A percentile compares a stretch with the other conserved stretches of the same genome.
Conservation (phyloP, 1,284 basidiomycete species). For the Earliella scabrosa region DNA sequence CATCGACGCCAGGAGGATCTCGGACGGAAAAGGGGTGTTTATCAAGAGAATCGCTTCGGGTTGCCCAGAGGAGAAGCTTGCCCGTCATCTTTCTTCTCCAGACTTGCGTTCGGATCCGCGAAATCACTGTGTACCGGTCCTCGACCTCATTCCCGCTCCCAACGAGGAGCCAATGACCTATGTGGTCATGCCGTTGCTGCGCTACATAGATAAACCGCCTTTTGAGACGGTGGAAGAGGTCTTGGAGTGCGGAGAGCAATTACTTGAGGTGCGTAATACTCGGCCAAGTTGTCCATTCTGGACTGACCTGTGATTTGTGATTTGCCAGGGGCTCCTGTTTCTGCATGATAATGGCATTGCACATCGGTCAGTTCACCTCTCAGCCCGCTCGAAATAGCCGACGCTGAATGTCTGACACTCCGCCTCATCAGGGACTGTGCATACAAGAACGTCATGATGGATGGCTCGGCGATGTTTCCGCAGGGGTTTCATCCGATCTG, state of each 20-base stretch:
- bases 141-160: background rate
- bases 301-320: too few relatives aligned
- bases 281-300: background rate
- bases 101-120: background rate
- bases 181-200: constrained; percentile 5
- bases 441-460: constrained; percentile 29
- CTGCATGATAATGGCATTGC: background rate
- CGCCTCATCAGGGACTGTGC: constrained; percentile 30
- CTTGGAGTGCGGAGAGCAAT: background rate
- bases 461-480: constrained; percentile 26
- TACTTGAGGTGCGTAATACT: constrained; percentile 5
- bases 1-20: constrained; percentile 33
- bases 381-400: too few relatives aligned
- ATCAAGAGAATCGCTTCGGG: constrained; percentile 26
- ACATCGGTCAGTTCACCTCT: too few relatives aligned
- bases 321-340: background rate
- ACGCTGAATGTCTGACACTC: too few relatives aligned
- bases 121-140: constrained; percentile 2
- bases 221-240: background rate
- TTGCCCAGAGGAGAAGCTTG: constrained; percentile 24
- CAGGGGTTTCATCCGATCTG: background rate
- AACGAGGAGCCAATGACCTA: background rate
- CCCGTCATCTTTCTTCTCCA: background rate
- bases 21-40: constrained; percentile 27
- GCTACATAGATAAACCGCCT: background rate